These are phyloP conservation scores for Aphanomyces euteiches DNA, from an alignment of 352 stramenopile species.

Conservation along the genomic window DNA sequence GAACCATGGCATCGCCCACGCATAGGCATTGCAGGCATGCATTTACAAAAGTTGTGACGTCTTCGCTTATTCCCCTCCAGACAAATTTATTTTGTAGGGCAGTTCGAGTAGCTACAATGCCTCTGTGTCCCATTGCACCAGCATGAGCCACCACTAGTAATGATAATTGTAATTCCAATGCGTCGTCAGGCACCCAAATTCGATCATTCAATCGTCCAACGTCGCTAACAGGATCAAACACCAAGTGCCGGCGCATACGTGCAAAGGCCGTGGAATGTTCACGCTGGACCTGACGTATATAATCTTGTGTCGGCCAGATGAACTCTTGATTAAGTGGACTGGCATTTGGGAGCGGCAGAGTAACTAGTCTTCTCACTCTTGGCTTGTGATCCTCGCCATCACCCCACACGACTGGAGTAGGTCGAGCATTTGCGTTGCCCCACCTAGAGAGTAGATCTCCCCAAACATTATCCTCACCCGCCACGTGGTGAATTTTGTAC, in stretches of 20 bases:
- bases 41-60: constrained; percentile 25
- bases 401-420: not conserved
- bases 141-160: constrained; percentile 35
- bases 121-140: constrained; percentile 33
- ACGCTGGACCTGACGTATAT: not conserved
- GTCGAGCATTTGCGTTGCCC: constrained; percentile 16
- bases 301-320: constrained; percentile 10
- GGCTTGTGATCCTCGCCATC: constrained; percentile 13
- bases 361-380: no score
- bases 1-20: constrained; percentile 14
- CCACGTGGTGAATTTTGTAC: constrained; percentile 35
- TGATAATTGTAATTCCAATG: constrained; percentile 31
- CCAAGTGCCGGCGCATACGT: not conserved
- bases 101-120: constrained; percentile 26
- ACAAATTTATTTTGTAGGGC: constrained; percentile 25
- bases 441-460: constrained; percentile 37
- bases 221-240: not conserved
- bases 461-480: constrained; percentile 38
- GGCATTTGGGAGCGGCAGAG: no score
- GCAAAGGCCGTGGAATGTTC: not conserved
- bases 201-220: constrained; percentile 10
- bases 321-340: no score
- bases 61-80: constrained; percentile 24
- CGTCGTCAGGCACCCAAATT: constrained; percentile 16
- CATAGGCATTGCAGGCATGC: constrained; percentile 26